Evolutionary conservation across 1,284 basidiomycete genomes (phyloP), one percentile per base, ranked within the genome.

Genomic region (Ceratobasidium sp.): DNA sequence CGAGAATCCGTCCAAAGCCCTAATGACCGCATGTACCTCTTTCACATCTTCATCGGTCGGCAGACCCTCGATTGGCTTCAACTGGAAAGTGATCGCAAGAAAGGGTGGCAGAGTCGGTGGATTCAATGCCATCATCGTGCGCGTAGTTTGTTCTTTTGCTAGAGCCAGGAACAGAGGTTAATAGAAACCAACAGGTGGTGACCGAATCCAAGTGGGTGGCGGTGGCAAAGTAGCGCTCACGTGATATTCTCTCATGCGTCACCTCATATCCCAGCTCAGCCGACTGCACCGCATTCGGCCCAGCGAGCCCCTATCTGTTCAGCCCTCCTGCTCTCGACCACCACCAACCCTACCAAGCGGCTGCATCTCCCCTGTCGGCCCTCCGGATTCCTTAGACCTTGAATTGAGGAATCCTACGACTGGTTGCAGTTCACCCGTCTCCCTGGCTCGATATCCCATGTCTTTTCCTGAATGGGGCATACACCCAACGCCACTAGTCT

Each of bases 31-130:
- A 41, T 60, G 69, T 5, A 71, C 58, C 16, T 23, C 28, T 23
- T 71, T 60, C 23, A 71, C 69, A 16, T 71, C 45, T 10, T 52
- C 69, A 28, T 71, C 46, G 4, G 16, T 50, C 32, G 69, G 55
- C 2, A 39, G n/a, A 3, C 69, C 69, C 18, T 21, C 30, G 8
- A 60, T 36, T 21, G 21, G 34, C 30, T 39, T 71, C 32, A 71
- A 52, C 6, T 58, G 16, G 41, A 48, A 34, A 5, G 21, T 28
- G 9, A 16, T 32, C 10, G 69, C 18, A 23, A 60, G 32, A 50
- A 50, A 71, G 1, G 43, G n/a, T 12, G 69, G 57, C 28, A 71
- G 43, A 10, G 12, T 8, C 21, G 69, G 69, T 2, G 69, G 69
- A 2, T 16, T 10, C 4, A 57, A 34, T 16, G 26, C 28, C 28